phyloP scores from a whole-genome alignment of 1,284 basidiomycete species.

The Wolfiporia cocos region DNA sequence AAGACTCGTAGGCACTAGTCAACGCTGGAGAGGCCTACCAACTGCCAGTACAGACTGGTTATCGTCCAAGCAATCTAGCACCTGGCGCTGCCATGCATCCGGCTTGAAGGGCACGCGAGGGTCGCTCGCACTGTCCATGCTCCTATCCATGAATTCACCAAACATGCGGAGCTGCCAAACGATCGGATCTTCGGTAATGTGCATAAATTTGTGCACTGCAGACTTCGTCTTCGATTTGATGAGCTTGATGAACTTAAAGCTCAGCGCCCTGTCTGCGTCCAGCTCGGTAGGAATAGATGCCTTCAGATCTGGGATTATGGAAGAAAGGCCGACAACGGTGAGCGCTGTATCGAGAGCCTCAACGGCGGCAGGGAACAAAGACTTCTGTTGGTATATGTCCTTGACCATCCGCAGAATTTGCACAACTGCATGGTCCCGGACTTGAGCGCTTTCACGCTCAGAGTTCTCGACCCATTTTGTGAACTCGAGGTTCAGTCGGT shows the following conservation, averaged over 20 bases:
- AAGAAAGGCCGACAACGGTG: slow-evolving; percentile 38
- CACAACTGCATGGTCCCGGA: slow-evolving; percentile 40
- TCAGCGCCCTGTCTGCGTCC: slow-evolving; percentile 33
- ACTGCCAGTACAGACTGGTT: slow-evolving; percentile 59
- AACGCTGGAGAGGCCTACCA: slow-evolving; percentile 42
- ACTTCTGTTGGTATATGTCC: slow-evolving; percentile 33
- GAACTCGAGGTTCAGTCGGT: slow-evolving; percentile 45
- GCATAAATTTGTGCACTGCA: slow-evolving; percentile 46
- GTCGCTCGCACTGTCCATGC: slow-evolving; percentile 57
- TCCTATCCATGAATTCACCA: slow-evolving; percentile 67
- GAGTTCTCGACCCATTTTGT: slow-evolving; percentile 44
- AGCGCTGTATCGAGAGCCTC: slow-evolving; percentile 35
- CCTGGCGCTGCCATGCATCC: slow-evolving; percentile 65
- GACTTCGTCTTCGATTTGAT: slow-evolving; percentile 37
- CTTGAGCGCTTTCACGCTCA: slow-evolving; percentile 26
- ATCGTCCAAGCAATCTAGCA: slow-evolving; percentile 56
- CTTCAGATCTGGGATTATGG: slow-evolving; percentile 21
- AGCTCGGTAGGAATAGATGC: slow-evolving; percentile 9
- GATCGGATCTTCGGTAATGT: slow-evolving; percentile 46
- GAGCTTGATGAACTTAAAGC: slow-evolving; percentile 54
- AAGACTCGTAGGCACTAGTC: neutral
- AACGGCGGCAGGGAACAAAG: slow-evolving; percentile 31
- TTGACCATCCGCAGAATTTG: slow-evolving; percentile 40
- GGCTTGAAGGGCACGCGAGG: slow-evolving; percentile 55
- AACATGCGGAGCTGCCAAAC: slow-evolving; percentile 65